These are phyloP conservation scores for Colletotrichum chlorophyti DNA, from an alignment of 2,329 filamentous ascomycete species.

Conservation along the genomic window DNA sequence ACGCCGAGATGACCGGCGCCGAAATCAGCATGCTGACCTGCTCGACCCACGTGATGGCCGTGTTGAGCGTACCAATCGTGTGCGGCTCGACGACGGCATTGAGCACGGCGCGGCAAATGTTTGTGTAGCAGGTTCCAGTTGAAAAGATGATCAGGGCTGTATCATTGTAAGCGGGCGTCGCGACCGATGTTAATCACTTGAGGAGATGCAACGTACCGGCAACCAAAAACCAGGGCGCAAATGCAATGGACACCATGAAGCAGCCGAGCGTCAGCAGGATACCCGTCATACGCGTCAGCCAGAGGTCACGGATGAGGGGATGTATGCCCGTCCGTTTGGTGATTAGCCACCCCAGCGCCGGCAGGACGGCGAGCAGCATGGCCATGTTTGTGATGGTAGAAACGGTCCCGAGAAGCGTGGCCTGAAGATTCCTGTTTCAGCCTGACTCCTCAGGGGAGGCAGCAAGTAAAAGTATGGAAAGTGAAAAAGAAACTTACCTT, in stretches of 20 bases:
- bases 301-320: slow-evolving; percentile 47
- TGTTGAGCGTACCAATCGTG: slow-evolving; percentile 61
- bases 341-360: slow-evolving; percentile 40
- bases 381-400: slow-evolving; percentile 45
- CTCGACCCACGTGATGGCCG: slow-evolving; percentile 57
- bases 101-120: slow-evolving; percentile 56
- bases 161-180: background rate
- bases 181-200: background rate
- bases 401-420: slow-evolving; percentile 49
- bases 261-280: slow-evolving; percentile 40
- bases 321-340: slow-evolving; percentile 38
- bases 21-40: slow-evolving; percentile 54
- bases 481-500: slow-evolving; percentile 39
- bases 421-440: slow-evolving; percentile 33
- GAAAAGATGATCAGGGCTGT: slow-evolving; percentile 52
- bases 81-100: slow-evolving; percentile 60
- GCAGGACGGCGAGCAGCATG: slow-evolving; percentile 47
- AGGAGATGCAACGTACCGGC: background rate
- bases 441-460: background rate
- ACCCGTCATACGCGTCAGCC: slow-evolving; percentile 44
- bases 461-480: too few relatives aligned
- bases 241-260: slow-evolving; percentile 45
- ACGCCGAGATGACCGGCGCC: slow-evolving; percentile 52
- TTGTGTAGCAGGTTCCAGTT: slow-evolving; percentile 50
- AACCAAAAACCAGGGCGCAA: slow-evolving; percentile 42